Evolutionary conservation across 108 stramenopile species (phyloP).

Genomic region (Nannochloropsis gaditana): DNA sequence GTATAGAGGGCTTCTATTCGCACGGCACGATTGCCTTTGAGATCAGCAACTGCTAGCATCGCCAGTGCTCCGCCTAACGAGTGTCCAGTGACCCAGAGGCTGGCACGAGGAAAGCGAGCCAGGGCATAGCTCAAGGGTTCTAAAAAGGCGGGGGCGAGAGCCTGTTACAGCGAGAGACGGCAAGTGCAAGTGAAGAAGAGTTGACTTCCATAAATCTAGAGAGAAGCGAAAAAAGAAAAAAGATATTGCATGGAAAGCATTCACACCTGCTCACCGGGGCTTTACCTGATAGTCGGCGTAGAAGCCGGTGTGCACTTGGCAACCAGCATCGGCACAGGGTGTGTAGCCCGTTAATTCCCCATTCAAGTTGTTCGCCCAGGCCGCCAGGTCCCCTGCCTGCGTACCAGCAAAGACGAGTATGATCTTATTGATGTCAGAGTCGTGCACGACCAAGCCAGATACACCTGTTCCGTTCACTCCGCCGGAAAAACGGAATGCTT

Average conservation of each 20-base stretch:
- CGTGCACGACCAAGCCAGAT: neutral
- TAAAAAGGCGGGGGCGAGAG: neutral
- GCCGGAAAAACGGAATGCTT: constrained; percentile 5
- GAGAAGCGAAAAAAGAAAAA: neutral
- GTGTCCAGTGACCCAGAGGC: neutral
- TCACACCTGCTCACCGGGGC: neutral
- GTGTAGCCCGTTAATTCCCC: neutral
- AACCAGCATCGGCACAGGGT: neutral
- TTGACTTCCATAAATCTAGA: neutral
- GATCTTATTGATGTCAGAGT: neutral
- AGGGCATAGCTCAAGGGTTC: constrained; percentile 1
- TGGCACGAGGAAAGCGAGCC: neutral
- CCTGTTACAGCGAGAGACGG: neutral
- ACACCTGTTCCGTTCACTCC: neutral
- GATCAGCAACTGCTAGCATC: constrained; percentile 6
- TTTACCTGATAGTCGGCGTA: constrained; percentile 15
- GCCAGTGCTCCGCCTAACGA: neutral
- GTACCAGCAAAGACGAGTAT: neutral
- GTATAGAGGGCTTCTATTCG: neutral
- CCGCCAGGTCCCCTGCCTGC: neutral
- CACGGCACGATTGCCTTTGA: neutral
- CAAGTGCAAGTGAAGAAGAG: neutral
- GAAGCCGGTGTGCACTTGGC: neutral
- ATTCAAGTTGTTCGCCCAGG: constrained; percentile 1
- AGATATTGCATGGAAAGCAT: neutral